These are phyloP conservation scores for Lyophyllum semitale DNA, from an alignment of 768 basidiomycete genomes.

Conservation along the genomic window DNA sequence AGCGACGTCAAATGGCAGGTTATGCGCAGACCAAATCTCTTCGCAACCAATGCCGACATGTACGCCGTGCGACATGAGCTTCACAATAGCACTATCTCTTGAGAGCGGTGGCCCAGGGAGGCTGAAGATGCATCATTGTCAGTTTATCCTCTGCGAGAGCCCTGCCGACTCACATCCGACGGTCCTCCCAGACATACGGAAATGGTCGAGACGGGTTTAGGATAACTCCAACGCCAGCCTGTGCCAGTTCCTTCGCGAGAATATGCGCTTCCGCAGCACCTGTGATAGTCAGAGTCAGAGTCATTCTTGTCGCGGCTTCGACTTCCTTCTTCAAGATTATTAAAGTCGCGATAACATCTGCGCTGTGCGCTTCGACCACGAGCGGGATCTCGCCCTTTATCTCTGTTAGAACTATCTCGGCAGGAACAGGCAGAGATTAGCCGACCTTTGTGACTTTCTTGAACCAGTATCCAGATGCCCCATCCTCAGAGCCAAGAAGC, in stretches of 20 bases:
- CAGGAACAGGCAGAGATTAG: not conserved
- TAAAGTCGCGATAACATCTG: conserved; percentile 81
- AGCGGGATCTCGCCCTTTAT: conserved; percentile 69
- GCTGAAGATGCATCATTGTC: conserved; percentile 25
- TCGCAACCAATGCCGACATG: conserved; percentile 67
- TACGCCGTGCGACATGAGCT: conserved; percentile 68
- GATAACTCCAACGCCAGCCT: conserved; percentile 48
- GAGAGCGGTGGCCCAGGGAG: conserved; percentile 77
- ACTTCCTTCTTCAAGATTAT: conserved; percentile 69
- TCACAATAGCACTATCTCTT: conserved; percentile 50
- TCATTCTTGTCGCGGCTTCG: conserved; percentile 42
- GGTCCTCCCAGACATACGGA: conserved; percentile 71
- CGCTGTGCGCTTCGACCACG: conserved; percentile 73
- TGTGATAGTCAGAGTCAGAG: conserved; percentile 60
- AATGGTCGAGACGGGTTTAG: conserved; percentile 63
- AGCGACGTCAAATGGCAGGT: conserved; percentile 75
- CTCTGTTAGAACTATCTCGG: not conserved
- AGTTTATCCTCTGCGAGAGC: not conserved
- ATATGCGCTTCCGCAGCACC: conserved; percentile 70
- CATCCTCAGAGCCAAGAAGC: conserved; percentile 46
- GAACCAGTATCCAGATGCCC: conserved; percentile 45
- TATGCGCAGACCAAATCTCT: conserved; percentile 73
- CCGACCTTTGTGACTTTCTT: conserved; percentile 44
- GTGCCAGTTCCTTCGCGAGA: conserved; percentile 66
- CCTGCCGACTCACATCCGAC: conserved; percentile 52